Evolutionary conservation across 441 rosid species (phyloP), one percentile per base, ranked within the genome.

Genomic region (Adansonia rubrostipa): DNA sequence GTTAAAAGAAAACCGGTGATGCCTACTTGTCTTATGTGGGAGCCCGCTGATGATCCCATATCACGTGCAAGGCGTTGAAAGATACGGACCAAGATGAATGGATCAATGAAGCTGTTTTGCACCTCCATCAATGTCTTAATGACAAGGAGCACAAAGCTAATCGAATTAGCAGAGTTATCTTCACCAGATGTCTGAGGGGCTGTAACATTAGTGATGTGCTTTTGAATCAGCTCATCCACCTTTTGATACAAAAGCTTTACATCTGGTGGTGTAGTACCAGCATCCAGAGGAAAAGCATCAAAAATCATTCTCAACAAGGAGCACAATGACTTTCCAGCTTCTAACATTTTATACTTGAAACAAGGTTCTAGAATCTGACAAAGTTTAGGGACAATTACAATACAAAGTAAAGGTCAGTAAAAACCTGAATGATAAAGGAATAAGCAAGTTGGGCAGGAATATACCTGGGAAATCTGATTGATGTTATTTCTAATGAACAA

Each of bases 281-380:
- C 93, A 81, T 94, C 97, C 68, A 87, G 85, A 71, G 99, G 98
- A 87, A 90, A 97, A 78, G 99, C 94, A 58, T 84, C 80, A 78
- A 91, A 90, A 74, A 94, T 95, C 97, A 96, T 96, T 90, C 94
- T 96, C 92, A 96, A 79, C 83, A 96, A 87, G 77, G 92, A 90
- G 87, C 98, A 96, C 80, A 96, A 81, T 72, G 99, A 92, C 89
- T 91, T 92, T 76, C 98, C 99, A 76, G 99, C 89, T 82, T 96
- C 98, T 77, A 92, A 76, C 98, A 92, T 89, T 88, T 91, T 97
- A 87, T 90, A 86, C 83, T 96, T 96, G 88, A 96, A 94, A 83
- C 97, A 94, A 9, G 92, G 96, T 84, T 94, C 99, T 77, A 94
- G 90, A 87, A 97, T 91, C 99, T 96, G 95, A 73, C 9, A 82